Conservation (phyloP, 2,329 filamentous ascomycete genomes). For the Ceratocystis smalleyi region DNA sequence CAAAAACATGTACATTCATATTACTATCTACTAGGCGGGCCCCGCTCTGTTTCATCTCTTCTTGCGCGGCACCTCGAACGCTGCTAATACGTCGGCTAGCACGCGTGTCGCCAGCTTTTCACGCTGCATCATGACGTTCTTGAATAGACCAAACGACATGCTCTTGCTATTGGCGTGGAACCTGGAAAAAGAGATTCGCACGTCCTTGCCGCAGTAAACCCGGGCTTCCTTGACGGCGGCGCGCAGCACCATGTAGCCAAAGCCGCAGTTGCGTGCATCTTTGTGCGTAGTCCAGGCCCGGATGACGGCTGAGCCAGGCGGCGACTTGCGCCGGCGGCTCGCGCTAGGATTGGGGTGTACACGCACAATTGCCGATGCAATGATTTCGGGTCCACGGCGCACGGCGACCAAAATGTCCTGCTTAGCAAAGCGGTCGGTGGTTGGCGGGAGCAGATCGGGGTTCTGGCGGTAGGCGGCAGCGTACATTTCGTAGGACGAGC, state of each 20-base stretch:
- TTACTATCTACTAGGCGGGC: too few species aligned
- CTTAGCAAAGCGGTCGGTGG: constrained; percentile 22
- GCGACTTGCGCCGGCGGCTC: constrained; percentile 6
- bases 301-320: constrained; percentile 48
- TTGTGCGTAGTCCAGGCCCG: constrained; percentile 68
- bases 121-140: constrained; percentile 40
- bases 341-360: constrained; percentile 9
- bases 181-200: constrained; percentile 54
- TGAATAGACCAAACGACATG: constrained; percentile 48
- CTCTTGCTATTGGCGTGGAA: constrained; percentile 61
- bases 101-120: constrained; percentile 43
- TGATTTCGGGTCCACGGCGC: constrained; percentile 44
- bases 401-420: constrained; percentile 42
- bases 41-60: constrained; percentile 26
- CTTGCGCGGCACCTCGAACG: constrained; percentile 33
- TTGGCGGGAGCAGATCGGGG: constrained; percentile 31
- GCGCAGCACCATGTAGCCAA: constrained; percentile 57
- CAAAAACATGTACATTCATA: too few species aligned
- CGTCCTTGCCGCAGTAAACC: constrained; percentile 51
- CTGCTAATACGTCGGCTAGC: constrained; percentile 35
- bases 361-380: constrained; percentile 54
- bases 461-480: constrained; percentile 49
- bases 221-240: constrained; percentile 55
- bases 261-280: constrained; percentile 52
- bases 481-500: constrained; percentile 44